These are phyloP conservation scores for Trichoderma parareesei DNA, from an alignment of 495 filamentous ascomycete genomes.

Conservation along the genomic window DNA sequence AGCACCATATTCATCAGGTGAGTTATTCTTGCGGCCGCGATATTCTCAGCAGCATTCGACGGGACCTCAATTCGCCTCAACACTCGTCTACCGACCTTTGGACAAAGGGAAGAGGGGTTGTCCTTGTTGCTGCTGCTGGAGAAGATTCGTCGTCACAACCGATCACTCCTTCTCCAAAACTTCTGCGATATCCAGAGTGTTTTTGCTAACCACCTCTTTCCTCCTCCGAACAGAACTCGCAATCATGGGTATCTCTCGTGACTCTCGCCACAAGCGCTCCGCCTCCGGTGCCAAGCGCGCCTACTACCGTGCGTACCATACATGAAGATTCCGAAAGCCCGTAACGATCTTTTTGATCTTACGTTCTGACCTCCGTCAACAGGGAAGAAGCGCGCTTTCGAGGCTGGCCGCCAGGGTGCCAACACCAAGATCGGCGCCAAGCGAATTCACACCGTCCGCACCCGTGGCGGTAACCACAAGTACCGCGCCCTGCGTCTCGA, in stretches of 20 bases:
- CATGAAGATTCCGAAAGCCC: conserved; percentile 44
- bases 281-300: conserved; percentile 94
- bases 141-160: not conserved
- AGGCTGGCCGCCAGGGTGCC: conserved; percentile 97
- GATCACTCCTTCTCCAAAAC: not conserved
- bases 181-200: not conserved
- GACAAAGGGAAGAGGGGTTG: not conserved
- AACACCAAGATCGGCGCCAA: conserved; percentile 98
- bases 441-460: conserved; percentile 98
- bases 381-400: conserved; percentile 90
- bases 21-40: not conserved
- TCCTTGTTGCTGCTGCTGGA: conserved; percentile 1
- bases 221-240: conserved; percentile 25
- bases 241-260: conserved; percentile 98
- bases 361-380: conserved; percentile 56
- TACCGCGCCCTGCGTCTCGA: conserved; percentile 99
- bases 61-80: not conserved
- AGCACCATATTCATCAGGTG: conserved; percentile 15
- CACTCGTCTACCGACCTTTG: conserved; percentile 1
- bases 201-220: not conserved
- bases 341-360: conserved; percentile 36
- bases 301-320: conserved; percentile 61
- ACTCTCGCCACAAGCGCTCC: conserved; percentile 98
- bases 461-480: conserved; percentile 98
- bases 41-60: not conserved